Base-by-base conservation (phyloP, 306 rosid genomes). In the Lathyrus oleraceus region DNA sequence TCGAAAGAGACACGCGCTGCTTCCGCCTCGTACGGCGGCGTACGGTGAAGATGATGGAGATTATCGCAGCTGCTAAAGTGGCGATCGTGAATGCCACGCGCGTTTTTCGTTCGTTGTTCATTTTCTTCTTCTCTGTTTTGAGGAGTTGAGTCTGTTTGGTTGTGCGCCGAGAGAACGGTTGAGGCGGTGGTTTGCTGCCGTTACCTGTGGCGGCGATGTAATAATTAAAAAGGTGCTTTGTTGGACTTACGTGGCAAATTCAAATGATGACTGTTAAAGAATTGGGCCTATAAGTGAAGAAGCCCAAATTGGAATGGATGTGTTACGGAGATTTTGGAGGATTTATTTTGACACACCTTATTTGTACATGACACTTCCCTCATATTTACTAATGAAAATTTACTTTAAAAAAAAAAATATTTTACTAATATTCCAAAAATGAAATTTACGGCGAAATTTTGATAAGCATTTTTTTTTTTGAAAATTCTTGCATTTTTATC, bases 31-130 rank as follows among this genome's bases (percentile, higher is more conserved):
- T 70, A 60, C 87, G 80, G 74, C 74, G 61, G 54, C 73, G 79
- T 5, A 59, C 73, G 35, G 87, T 42, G 67, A 86, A 66, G 74
- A 83, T 63, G 78, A 94, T 52, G 42, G 95, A 81, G 49, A 94
- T 68, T 59, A 75, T 9, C 0, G 74, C 73, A 17, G 84, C 85
- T 10, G 87, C 84, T 6, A 93, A 5, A 15, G 92, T 68, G 13
- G 83, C 91, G 11, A 86, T 43, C n/a, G 78, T 77, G 10, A 83
- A 53, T 44, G 82, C 68, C 72, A 84, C 65, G 78, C 82, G 86
- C 59, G 80, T 23, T 76, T 63, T 82, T 62, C 69, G 56, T 53
- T 25, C 76, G 51, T 47, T 61, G 13, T 76, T 91, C 92, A 85
- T 36, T 65, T 44, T 51, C 39, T 25, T 39, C 51, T 51, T 60